Evolutionary conservation across 1,284 basidiomycete genomes (phyloP).

Genomic region (Ganoderma sinense): DNA sequence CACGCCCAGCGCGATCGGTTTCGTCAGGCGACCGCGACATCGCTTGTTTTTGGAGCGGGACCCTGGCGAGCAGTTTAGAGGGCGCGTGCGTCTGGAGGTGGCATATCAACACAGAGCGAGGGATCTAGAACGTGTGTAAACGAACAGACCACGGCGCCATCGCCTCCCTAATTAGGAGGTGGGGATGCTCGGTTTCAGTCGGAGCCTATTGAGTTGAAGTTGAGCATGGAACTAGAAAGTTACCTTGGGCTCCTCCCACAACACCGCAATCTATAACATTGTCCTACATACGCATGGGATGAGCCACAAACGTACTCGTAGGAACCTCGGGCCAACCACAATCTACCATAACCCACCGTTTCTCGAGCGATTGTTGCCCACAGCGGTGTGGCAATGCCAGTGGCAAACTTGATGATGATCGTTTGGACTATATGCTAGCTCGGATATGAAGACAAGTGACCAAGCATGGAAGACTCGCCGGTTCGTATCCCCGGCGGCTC

Average conservation of each 20-base stretch:
- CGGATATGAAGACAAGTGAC: too few species aligned
- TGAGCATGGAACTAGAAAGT: background rate
- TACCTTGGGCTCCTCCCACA: background rate
- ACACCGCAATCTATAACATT: too few species aligned
- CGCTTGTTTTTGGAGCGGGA: background rate
- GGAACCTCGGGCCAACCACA: too few species aligned
- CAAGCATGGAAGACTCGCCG: too few species aligned
- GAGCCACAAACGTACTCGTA: too few species aligned
- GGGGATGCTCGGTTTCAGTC: background rate
- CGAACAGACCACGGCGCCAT: background rate
- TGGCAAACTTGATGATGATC: too few species aligned
- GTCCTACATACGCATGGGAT: too few species aligned
- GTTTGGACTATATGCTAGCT: too few species aligned
- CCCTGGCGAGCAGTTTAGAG: background rate
- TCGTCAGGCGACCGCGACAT: background rate
- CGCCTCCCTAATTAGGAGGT: background rate
- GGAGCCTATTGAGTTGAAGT: background rate
- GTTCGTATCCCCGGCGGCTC: too few species aligned
- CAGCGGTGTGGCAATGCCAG: too few species aligned
- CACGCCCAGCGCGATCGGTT: background rate
- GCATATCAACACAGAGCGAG: background rate
- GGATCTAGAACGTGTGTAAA: background rate
- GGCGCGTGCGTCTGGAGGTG: background rate
- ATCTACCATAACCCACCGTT: too few species aligned
- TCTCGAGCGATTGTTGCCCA: too few species aligned